phyloP scores from a whole-genome alignment of 805 yeast species.

The Sungouiozyma intestinalis region DNA sequence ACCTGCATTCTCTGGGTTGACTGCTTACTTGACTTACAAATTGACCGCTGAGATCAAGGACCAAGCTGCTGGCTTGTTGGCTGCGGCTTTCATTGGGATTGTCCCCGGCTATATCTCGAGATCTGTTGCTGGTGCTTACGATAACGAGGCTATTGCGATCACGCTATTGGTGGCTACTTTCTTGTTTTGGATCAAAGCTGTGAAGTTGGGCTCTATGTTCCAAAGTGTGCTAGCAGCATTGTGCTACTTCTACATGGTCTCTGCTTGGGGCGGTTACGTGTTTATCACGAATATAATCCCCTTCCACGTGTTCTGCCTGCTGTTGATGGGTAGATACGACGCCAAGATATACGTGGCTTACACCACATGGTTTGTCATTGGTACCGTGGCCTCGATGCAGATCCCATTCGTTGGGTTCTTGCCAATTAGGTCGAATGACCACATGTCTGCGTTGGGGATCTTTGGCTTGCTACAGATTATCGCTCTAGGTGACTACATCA shows the following conservation, averaged over 20 bases:
- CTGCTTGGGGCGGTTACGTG: conserved; percentile 99
- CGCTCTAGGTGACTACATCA: conserved; percentile 74
- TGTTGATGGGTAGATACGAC: conserved; percentile 89
- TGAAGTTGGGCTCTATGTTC: conserved; percentile 80
- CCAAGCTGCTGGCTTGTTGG: conserved; percentile 76
- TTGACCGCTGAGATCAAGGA: conserved; percentile 87
- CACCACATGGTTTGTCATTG: conserved; percentile 93
- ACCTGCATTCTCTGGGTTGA: conserved; percentile 89
- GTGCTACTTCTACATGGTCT: conserved; percentile 94
- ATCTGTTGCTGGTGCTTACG: conserved; percentile 97
- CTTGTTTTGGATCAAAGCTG: conserved; percentile 89
- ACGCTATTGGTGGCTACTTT: conserved; percentile 92
- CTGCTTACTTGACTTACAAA: conserved; percentile 81
- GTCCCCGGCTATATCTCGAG: conserved; percentile 98
- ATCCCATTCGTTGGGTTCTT: conserved; percentile 97
- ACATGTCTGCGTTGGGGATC: conserved; percentile 96
- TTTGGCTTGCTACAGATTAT: conserved; percentile 91
- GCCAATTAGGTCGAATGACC: conserved; percentile 95
- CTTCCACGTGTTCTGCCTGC: conserved; percentile 79
- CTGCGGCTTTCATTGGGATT: conserved; percentile 92
- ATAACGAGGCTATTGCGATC: conserved; percentile 97
- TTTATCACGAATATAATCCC: conserved; percentile 97
- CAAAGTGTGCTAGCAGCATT: conserved; percentile 78
- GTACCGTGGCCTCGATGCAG: conserved; percentile 98
- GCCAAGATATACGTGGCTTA: conserved; percentile 80